A percentile compares a stretch with the other conserved stretches of the same genome.
These are phyloP conservation scores for Thermothelomyces thermophilus DNA, from an alignment of 2,329 filamentous ascomycete species.

Conservation along the genomic window DNA sequence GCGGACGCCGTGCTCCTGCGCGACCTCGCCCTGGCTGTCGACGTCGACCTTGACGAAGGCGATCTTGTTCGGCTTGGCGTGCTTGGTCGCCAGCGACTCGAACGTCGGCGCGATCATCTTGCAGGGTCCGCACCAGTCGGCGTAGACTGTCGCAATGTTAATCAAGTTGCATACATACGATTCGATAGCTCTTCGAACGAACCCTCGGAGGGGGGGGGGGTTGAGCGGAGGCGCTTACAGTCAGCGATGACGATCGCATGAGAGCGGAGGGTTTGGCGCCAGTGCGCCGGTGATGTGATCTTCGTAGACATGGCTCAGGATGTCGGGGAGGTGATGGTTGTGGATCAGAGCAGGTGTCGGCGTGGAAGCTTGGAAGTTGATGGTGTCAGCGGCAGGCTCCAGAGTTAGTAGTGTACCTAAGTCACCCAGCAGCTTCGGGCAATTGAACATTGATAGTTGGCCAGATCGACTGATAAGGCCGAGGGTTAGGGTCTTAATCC, in stretches of 20 bases:
- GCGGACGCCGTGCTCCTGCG: constrained; percentile 69
- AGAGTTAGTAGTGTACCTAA: no score
- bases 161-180: constrained; percentile 19
- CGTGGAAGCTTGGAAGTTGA: not conserved
- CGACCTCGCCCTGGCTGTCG: constrained; percentile 71
- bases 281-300: constrained; percentile 63
- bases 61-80: constrained; percentile 73
- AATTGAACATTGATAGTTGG: constrained; percentile 24
- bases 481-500: constrained; percentile 9
- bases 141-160: no score
- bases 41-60: constrained; percentile 91
- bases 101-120: constrained; percentile 87
- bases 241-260: constrained; percentile 81
- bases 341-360: not conserved
- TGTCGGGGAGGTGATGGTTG: not conserved
- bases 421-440: no score
- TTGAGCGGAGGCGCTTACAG: constrained; percentile 53
- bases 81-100: constrained; percentile 71
- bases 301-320: constrained; percentile 43
- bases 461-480: constrained; percentile 17
- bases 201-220: not conserved
- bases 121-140: constrained; percentile 92
- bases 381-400: constrained; percentile 19
- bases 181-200: not conserved
- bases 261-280: constrained; percentile 62